Conservation (phyloP, 1,284 basidiomycete species). For the Austroboletus niveus region DNA sequence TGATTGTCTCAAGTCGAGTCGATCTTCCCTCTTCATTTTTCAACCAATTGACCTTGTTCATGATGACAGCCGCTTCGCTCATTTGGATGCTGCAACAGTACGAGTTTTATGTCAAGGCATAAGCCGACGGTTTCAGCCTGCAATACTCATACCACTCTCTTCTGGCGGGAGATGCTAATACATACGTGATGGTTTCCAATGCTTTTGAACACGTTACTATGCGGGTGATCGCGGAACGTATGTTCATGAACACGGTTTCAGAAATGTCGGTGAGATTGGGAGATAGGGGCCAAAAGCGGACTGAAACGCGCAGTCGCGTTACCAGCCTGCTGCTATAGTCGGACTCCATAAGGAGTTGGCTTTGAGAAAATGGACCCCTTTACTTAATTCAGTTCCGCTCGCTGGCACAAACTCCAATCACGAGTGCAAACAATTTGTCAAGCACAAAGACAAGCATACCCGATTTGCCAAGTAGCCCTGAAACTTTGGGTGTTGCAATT, state of each 20-base stretch:
- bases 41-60: constrained; percentile 12
- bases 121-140: constrained; percentile 8
- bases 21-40: neutral
- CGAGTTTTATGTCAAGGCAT: constrained; percentile 58
- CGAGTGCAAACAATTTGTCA: neutral
- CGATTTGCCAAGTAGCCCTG: neutral
- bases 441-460: neutral
- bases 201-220: neutral
- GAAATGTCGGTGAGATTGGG: neutral
- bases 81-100: constrained; percentile 84
- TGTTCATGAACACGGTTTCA: neutral
- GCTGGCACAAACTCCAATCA: neutral
- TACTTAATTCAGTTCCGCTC: neutral
- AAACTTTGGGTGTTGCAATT: constrained; percentile 15
- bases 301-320: constrained; percentile 13
- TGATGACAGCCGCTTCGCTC: constrained; percentile 57
- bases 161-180: neutral
- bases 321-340: neutral
- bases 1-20: constrained; percentile 84
- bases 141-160: neutral
- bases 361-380: constrained; percentile 6
- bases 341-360: neutral
- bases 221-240: constrained; percentile 13
- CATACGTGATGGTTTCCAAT: constrained; percentile 1
- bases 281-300: constrained; percentile 3